Evolutionary conservation across 306 rosid species (phyloP).

Genomic region (Corylus americana): DNA sequence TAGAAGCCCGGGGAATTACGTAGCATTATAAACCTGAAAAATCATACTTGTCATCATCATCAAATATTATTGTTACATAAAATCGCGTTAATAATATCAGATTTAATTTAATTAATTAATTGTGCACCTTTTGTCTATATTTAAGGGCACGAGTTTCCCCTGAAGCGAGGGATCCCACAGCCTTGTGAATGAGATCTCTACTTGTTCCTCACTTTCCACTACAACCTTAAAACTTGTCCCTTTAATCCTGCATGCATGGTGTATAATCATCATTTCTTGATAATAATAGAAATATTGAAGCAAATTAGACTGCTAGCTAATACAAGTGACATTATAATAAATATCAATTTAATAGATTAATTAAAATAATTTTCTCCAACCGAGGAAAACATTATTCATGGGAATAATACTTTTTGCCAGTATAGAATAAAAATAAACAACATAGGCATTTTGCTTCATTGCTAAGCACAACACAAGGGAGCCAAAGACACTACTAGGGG

Average conservation of each 20-base stretch:
- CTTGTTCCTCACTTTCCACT: slow-evolving; percentile 77
- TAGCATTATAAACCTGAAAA: slow-evolving; percentile 75
- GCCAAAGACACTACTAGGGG: no score
- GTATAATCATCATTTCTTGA: slow-evolving; percentile 13
- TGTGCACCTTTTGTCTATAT: slow-evolving; percentile 85
- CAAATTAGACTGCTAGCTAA: background rate
- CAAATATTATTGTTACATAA: background rate
- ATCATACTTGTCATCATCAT: slow-evolving; percentile 12
- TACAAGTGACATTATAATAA: no score
- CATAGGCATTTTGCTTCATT: slow-evolving; percentile 1
- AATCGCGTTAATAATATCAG: background rate
- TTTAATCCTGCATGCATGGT: slow-evolving; percentile 70
- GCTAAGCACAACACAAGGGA: no score
- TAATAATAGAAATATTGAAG: background rate
- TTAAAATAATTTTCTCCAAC: no score
- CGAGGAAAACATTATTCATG: no score
- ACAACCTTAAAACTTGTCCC: slow-evolving; percentile 70
- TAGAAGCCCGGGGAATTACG: slow-evolving; percentile 84
- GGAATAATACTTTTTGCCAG: no score
- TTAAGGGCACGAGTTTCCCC: slow-evolving; percentile 78
- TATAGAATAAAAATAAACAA: background rate
- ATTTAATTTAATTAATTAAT: background rate
- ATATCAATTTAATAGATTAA: no score
- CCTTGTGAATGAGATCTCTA: slow-evolving; percentile 80
- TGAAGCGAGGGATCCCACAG: slow-evolving; percentile 86